phyloP scores from a whole-genome alignment of 768 basidiomycete genomes.

The Crepidotus variabilis region DNA sequence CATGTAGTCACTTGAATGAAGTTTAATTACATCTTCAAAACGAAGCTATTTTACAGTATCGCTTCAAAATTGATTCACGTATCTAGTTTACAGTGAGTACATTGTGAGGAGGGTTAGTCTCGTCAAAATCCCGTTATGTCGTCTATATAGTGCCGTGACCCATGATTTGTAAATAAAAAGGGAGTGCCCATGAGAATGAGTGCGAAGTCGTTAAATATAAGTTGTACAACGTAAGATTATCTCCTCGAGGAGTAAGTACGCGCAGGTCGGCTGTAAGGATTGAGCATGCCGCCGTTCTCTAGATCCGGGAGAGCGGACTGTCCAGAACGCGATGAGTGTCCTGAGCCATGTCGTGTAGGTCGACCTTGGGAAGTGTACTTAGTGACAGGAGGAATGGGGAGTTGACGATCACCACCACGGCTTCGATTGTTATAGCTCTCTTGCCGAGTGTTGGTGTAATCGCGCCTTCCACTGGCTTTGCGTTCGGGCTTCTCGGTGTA shows the following conservation, averaged over 20 bases:
- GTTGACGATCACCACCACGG: constrained; percentile 3
- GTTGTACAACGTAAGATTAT: constrained; percentile 14
- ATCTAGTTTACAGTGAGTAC: background rate
- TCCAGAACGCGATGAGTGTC: constrained; percentile 29
- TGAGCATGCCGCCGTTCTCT: constrained; percentile 40
- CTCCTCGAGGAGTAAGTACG: constrained; percentile 14
- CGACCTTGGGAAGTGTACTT: constrained; percentile 13
- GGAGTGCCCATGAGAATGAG: background rate
- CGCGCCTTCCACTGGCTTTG: constrained; percentile 21
- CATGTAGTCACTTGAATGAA: no score
- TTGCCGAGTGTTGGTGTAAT: constrained; percentile 15
- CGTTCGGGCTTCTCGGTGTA: constrained; percentile 25
- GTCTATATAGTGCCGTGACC: constrained; percentile 6
- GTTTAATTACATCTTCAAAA: no score
- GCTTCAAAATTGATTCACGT: background rate
- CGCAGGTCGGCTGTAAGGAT: constrained; percentile 28
- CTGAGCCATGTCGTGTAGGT: constrained; percentile 29
- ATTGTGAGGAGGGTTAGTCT: background rate
- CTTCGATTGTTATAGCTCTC: constrained; percentile 13
- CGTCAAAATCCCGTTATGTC: background rate
- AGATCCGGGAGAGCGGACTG: constrained; percentile 28
- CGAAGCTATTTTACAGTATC: no score
- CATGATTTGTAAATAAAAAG: constrained; percentile 7
- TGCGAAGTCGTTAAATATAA: constrained; percentile 11
- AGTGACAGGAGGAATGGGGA: constrained; percentile 10